Conservation (phyloP, 306 rosid genomes). For the Cicer yamashitae region DNA sequence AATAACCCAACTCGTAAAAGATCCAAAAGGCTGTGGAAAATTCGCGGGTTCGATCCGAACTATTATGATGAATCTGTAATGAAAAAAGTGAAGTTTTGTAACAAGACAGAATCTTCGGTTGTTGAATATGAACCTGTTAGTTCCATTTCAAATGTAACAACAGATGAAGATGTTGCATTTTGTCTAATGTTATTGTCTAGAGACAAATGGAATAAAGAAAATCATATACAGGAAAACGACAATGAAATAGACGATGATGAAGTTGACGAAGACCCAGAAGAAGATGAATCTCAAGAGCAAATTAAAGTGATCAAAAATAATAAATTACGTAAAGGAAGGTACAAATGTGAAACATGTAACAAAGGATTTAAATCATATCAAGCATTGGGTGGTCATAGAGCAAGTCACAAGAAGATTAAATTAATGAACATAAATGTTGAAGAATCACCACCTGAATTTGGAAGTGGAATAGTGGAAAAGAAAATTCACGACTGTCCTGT, state of each 20-base stretch:
- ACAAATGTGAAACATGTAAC: slow-evolving; percentile 90
- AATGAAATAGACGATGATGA: slow-evolving; percentile 28
- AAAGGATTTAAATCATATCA: slow-evolving; percentile 84
- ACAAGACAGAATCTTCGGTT: slow-evolving; percentile 51
- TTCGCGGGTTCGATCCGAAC: slow-evolving; percentile 14
- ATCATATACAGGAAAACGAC: neutral
- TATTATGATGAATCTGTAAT: slow-evolving; percentile 18
- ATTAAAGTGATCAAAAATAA: slow-evolving; percentile 48
- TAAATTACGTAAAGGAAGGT: slow-evolving; percentile 55
- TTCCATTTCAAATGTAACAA: slow-evolving; percentile 74
- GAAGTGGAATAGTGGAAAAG: slow-evolving; percentile 50
- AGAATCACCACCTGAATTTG: slow-evolving; percentile 36
- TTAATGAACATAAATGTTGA: neutral
- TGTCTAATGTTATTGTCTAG: slow-evolving; percentile 90
- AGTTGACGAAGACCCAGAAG: slow-evolving; percentile 4
- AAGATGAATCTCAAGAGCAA: slow-evolving; percentile 63
- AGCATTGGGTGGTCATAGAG: slow-evolving; percentile 93
- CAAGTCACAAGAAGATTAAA: slow-evolving; percentile 89
- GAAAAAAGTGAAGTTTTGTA: slow-evolving; percentile 41
- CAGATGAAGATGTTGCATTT: slow-evolving; percentile 83
- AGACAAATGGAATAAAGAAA: slow-evolving; percentile 70
- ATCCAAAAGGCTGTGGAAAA: slow-evolving; percentile 72
- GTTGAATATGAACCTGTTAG: slow-evolving; percentile 71
- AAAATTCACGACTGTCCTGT: slow-evolving; percentile 83
- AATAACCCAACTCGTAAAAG: slow-evolving; percentile 66